Percentiles rank a stretch among this genome's conserved stretches.
Evolutionary conservation across 768 basidiomycete genomes (phyloP).

Genomic region (Obba rivulosa): DNA sequence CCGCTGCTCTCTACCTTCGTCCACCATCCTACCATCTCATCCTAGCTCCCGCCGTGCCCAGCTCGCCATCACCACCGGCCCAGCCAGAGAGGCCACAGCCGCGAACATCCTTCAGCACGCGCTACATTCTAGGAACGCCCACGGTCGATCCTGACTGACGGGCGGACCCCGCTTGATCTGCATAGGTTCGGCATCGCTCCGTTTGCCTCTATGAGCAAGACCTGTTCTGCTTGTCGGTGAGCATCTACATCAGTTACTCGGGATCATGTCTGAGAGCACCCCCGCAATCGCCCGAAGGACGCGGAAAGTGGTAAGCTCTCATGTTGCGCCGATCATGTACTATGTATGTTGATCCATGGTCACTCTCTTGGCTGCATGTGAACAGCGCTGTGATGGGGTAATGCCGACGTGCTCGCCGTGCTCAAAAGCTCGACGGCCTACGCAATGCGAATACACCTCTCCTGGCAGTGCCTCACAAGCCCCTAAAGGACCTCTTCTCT

Average conservation of each 20-base stretch:
- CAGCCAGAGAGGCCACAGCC: no score
- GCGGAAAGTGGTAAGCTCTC: conserved; percentile 16
- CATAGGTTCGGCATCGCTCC: not conserved
- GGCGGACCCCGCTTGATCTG: no score
- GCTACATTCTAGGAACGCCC: no score
- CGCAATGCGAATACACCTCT: conserved; percentile 14
- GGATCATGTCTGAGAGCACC: not conserved
- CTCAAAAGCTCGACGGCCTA: conserved; percentile 18
- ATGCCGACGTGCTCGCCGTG: conserved; percentile 19
- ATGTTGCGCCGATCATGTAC: not conserved
- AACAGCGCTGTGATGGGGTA: conserved; percentile 20
- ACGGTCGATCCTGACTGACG: no score
- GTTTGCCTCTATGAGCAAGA: conserved; percentile 13
- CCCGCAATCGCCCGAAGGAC: conserved; percentile 3
- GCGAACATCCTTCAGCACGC: no score
- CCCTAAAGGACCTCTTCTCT: conserved; percentile 17
- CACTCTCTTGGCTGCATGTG: not conserved
- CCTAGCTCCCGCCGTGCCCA: no score
- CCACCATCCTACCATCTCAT: no score
- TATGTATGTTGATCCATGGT: not conserved
- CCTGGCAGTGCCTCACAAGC: conserved; percentile 4
- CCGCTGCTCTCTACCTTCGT: no score
- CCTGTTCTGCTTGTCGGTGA: conserved; percentile 21
- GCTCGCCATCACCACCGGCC: no score
- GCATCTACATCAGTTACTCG: not conserved